Evolutionary conservation across 2,329 filamentous ascomycete species (phyloP), one percentile per base, ranked within the genome.

Genomic region (Penicillium verrucosum): DNA sequence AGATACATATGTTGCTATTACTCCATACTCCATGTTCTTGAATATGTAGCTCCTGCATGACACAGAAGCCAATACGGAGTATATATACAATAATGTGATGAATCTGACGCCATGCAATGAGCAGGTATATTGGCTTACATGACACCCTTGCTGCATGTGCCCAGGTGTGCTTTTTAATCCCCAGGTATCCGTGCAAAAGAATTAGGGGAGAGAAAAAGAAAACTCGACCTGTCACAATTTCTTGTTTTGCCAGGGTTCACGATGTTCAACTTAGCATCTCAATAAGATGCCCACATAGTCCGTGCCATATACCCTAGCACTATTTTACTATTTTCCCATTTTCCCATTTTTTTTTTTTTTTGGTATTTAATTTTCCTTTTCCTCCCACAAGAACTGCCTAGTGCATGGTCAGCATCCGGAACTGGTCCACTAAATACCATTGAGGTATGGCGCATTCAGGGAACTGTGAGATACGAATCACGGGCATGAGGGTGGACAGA

Each of bases 31-130:
- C 37, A 32, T 50, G 4, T 25, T 43, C 25, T 12, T 45, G 44
- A 54, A 42, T 30, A 21, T 21, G 21, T 21, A 54, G 16, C 29
- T 43, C n/a, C 46, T 56, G 54, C 54, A 56, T 46, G 51, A 50
- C 51, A 55, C 44, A 36, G 14, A 23, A 36, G 14, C 5, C 21
- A 25, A 23, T 30, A 30, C 12, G 21, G 21, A 25, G 25, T 25
- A 23, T 29, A 30, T 18, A 23, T 29, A 30, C 12, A 14, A 43
- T 40, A 34, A 27, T 51, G 34, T 52, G 54, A 52, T 56, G 41
- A 16, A 49, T 49, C 30, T 27, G n/a, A 40, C 34, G 46, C 32
- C 32, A 38, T 49, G 30, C 23, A 38, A 18, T 47, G 27, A 5
- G 44, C 29, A n/a, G 32, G 27, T 37, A 36, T 38, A 21, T 49